These are phyloP conservation scores for Metschnikowia aberdeeniae DNA, from an alignment of 805 yeast species.

Conservation along the genomic window DNA sequence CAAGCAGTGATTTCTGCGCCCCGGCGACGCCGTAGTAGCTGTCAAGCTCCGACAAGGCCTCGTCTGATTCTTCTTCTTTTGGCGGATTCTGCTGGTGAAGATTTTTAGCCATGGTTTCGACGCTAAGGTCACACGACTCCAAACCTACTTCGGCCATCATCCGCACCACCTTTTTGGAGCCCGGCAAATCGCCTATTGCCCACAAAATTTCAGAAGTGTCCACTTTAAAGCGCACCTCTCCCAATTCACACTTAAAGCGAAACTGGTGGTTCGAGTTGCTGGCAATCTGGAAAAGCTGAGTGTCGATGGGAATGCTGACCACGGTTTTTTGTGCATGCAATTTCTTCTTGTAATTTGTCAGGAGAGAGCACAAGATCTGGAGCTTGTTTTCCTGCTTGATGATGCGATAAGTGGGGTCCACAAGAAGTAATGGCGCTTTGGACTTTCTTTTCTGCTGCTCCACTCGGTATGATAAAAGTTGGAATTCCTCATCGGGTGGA, in stretches of 20 bases:
- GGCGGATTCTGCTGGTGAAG: background rate
- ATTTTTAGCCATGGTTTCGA: background rate
- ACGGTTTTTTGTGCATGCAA: slow-evolving; percentile 29
- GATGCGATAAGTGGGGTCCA: slow-evolving; percentile 35
- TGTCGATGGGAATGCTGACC: slow-evolving; percentile 34
- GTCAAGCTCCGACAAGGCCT: slow-evolving; percentile 18
- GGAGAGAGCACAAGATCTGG: slow-evolving; percentile 33
- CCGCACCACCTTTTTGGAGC: slow-evolving; percentile 44
- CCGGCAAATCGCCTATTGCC: slow-evolving; percentile 65
- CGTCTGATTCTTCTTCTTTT: background rate
- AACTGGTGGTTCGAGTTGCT: slow-evolving; percentile 11
- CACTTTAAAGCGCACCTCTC: slow-evolving; percentile 66
- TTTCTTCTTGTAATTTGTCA: slow-evolving; percentile 33
- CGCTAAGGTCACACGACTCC: background rate
- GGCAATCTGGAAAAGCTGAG: slow-evolving; percentile 27
- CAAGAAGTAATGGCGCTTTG: slow-evolving; percentile 43
- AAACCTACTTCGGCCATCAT: slow-evolving; percentile 52
- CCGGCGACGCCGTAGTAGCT: slow-evolving; percentile 36
- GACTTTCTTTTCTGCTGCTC: slow-evolving; percentile 37
- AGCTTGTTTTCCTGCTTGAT: slow-evolving; percentile 20
- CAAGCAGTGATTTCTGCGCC: slow-evolving; percentile 25
- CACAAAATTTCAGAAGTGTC: slow-evolving; percentile 69
- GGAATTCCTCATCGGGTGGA: slow-evolving; percentile 69
- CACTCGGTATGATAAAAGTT: slow-evolving; percentile 36
- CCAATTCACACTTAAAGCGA: slow-evolving; percentile 55